Evolutionary conservation across 345 rosid species (phyloP).

Genomic region (Luvunga scandens): DNA sequence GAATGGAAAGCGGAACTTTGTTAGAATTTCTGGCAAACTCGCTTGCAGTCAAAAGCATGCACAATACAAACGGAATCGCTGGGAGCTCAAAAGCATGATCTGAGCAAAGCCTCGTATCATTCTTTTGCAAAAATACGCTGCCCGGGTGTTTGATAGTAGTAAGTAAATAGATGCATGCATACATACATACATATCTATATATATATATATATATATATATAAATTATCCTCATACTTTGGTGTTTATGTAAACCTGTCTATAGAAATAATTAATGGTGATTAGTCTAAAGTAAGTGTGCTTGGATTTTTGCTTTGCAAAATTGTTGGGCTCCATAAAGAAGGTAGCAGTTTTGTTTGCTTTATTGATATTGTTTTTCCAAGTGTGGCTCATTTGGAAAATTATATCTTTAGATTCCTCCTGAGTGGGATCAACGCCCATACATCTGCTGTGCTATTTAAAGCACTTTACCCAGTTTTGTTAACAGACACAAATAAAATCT

Average conservation of each 20-base stretch:
- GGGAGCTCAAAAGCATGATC: neutral
- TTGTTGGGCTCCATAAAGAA: no score
- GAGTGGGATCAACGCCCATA: no score
- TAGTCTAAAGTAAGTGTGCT: neutral
- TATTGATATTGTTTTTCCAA: no score
- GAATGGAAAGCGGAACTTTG: neutral
- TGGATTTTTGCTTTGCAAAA: neutral
- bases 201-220: neutral
- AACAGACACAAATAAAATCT: no score
- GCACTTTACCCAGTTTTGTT: no score
- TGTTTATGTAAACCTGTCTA: conserved; percentile 7
- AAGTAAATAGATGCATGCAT: neutral
- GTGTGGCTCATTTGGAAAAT: no score
- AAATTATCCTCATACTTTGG: neutral
- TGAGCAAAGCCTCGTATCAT: neutral
- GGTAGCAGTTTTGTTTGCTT: no score
- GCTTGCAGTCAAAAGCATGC: neutral
- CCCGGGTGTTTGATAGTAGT: neutral
- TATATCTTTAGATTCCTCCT: no score
- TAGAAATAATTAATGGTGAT: conserved; percentile 12
- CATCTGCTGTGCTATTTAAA: no score
- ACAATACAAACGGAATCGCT: neutral
- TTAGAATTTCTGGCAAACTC: neutral
- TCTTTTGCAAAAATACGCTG: neutral
- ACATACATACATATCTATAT: no score